Evolutionary conservation across 2,329 filamentous ascomycete species (phyloP).

Genomic region (Xylariaceae sp.): DNA sequence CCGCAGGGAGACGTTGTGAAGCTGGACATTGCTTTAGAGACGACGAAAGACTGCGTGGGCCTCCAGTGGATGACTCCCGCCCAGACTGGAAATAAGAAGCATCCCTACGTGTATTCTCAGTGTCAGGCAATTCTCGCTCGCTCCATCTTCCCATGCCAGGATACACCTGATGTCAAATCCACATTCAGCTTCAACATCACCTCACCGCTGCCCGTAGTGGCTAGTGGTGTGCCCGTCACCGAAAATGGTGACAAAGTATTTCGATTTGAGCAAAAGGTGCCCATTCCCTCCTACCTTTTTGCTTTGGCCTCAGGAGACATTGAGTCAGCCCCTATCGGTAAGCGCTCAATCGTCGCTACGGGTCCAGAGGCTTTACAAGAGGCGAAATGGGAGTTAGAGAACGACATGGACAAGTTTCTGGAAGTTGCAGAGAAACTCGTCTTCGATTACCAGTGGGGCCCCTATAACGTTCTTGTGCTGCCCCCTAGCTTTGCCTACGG

Average conservation of each 20-base stretch:
- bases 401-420: conserved; percentile 89
- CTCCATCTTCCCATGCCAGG: conserved; percentile 93
- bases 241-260: conserved; percentile 61
- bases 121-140: conserved; percentile 95
- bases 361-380: conserved; percentile 81
- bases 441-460: conserved; percentile 88
- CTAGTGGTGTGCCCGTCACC: conserved; percentile 70
- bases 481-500: conserved; percentile 90
- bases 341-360: conserved; percentile 79
- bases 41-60: conserved; percentile 84
- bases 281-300: conserved; percentile 92
- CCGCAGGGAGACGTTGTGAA: conserved; percentile 52
- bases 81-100: conserved; percentile 92
- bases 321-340: conserved; percentile 79
- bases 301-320: conserved; percentile 88
- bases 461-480: conserved; percentile 90
- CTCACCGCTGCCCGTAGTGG: conserved; percentile 85
- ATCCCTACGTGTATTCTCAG: conserved; percentile 97
- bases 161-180: conserved; percentile 97
- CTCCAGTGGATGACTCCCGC: conserved; percentile 92
- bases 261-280: conserved; percentile 83
- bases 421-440: conserved; percentile 77
- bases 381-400: conserved; percentile 88
- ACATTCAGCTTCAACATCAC: conserved; percentile 86
- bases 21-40: conserved; percentile 68